A percentile compares a stretch with the other conserved stretches of the same genome.
phyloP scores from a whole-genome alignment of 2,329 filamentous ascomycete genomes.

The Cordyceps cateniannulata region DNA sequence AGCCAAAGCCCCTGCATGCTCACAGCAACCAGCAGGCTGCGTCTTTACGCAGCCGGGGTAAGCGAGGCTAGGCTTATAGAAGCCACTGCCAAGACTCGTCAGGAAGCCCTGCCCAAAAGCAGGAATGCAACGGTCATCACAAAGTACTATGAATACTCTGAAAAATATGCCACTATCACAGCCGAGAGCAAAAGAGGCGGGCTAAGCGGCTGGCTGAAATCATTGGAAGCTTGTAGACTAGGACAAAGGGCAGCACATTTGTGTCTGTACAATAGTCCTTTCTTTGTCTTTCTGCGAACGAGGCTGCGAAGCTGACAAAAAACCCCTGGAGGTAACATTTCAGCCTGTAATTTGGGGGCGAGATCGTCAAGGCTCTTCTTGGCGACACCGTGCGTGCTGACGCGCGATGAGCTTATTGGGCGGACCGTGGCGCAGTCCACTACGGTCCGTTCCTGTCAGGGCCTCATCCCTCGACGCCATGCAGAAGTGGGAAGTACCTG shows the following conservation, averaged over 20 bases:
- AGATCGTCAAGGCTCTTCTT: not conserved
- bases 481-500: not conserved
- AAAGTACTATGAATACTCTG: too few species aligned
- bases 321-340: not conserved
- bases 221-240: slow-evolving; percentile 2
- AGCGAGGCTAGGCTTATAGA: not conserved
- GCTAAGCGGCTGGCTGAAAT: not conserved
- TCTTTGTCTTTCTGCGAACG: not conserved
- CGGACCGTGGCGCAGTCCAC: not conserved
- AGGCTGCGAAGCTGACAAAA: not conserved
- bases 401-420: not conserved
- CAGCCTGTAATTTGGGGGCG: not conserved
- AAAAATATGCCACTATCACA: too few species aligned
- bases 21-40: not conserved
- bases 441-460: not conserved
- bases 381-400: not conserved
- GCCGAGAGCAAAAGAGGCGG: not conserved
- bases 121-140: not conserved
- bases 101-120: not conserved
- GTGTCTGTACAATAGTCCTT: too few species aligned
- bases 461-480: not conserved
- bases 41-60: not conserved
- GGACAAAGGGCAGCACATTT: not conserved
- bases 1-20: not conserved
- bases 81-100: not conserved